These are phyloP conservation scores for Ramaria sp. DNA, from an alignment of 768 basidiomycete species.

Conservation along the genomic window DNA sequence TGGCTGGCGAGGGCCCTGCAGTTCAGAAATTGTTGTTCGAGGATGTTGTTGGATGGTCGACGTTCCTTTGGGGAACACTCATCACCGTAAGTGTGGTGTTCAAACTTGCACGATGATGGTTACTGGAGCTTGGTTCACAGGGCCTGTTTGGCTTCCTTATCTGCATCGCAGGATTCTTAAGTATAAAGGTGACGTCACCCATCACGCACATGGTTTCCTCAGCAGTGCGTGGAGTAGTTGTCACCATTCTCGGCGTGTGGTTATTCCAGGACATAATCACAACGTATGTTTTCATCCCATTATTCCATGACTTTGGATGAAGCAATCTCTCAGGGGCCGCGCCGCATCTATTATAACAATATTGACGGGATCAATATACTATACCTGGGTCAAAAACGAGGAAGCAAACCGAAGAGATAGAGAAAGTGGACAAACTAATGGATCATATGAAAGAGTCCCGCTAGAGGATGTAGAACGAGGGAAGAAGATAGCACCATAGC, in stretches of 20 bases:
- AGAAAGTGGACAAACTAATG: constrained; percentile 8
- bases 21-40: constrained; percentile 51
- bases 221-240: constrained; percentile 88
- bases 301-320: no score
- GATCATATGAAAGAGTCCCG: constrained; percentile 48
- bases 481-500: constrained; percentile 9
- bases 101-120: neutral
- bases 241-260: constrained; percentile 74
- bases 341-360: constrained; percentile 73
- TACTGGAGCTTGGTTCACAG: constrained; percentile 24
- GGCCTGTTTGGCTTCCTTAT: constrained; percentile 88
- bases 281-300: constrained; percentile 34
- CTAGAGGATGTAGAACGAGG: constrained; percentile 56
- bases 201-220: constrained; percentile 98
- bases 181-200: constrained; percentile 95
- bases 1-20: constrained; percentile 65
- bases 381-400: constrained; percentile 79
- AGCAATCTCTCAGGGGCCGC: constrained; percentile 48
- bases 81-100: constrained; percentile 51
- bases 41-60: constrained; percentile 37
- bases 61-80: constrained; percentile 67
- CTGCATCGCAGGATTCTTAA: constrained; percentile 85
- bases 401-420: constrained; percentile 34
- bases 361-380: constrained; percentile 70
- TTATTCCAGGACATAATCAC: constrained; percentile 76